Conservation (phyloP, 1,139 yeast species). For the Tardiomyces depauwii region DNA sequence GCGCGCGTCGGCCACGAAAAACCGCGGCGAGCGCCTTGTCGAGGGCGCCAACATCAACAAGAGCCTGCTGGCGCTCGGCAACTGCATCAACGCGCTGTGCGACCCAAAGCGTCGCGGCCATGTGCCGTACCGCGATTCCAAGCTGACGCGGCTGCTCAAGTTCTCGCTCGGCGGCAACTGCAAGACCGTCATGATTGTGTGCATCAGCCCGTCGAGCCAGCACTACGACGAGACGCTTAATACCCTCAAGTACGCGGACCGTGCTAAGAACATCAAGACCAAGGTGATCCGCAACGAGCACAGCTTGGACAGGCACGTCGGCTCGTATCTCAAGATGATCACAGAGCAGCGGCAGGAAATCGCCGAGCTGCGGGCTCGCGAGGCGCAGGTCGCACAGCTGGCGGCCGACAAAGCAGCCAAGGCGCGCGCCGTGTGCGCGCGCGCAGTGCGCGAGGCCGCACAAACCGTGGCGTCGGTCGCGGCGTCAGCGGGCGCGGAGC, state of each 20-base stretch:
- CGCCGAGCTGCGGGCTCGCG: conserved; percentile 40
- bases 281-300: conserved; percentile 66
- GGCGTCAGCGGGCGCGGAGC: conserved; percentile 2
- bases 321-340: conserved; percentile 76
- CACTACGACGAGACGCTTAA: conserved; percentile 90
- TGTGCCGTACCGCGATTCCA: conserved; percentile 85
- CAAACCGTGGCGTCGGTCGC: not conserved
- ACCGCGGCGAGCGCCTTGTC: conserved; percentile 63
- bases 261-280: conserved; percentile 86
- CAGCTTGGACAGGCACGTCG: conserved; percentile 74
- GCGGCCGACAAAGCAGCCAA: conserved; percentile 14
- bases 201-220: conserved; percentile 73
- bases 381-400: not conserved
- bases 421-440: conserved; percentile 8
- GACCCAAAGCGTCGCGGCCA: conserved; percentile 58
- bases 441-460: conserved; percentile 15
- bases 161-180: conserved; percentile 93
- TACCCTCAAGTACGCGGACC: conserved; percentile 78
- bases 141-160: conserved; percentile 71
- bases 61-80: conserved; percentile 80
- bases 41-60: conserved; percentile 93
- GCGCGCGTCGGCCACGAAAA: conserved; percentile 81
- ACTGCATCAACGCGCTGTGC: conserved; percentile 87
- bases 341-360: conserved; percentile 74
- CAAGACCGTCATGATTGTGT: conserved; percentile 91